Evolutionary conservation across 768 basidiomycete genomes (phyloP).

Genomic region (Rhizopogon rudus): DNA sequence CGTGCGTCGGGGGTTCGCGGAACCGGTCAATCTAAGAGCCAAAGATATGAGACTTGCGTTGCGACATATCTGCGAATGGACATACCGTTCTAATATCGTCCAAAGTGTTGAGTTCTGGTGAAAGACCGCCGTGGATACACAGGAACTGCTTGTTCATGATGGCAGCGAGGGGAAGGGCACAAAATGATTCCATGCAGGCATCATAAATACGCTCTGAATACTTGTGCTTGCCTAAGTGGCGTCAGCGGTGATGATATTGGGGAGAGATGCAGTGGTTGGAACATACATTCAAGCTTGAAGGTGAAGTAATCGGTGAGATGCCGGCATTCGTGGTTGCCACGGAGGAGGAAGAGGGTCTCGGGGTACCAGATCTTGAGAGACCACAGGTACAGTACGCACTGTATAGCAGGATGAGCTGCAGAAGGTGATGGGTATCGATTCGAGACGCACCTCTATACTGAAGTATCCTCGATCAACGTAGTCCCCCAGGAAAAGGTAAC

Average conservation of each 20-base stretch:
- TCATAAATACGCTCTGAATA: conserved; percentile 97
- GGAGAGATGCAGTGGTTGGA: background rate
- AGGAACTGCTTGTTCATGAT: conserved; percentile 99
- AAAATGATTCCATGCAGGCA: conserved; percentile 97
- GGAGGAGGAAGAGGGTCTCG: conserved; percentile 90
- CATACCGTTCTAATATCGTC: conserved; percentile 88
- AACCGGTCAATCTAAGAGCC: conserved; percentile 84
- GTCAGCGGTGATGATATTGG: conserved; percentile 4
- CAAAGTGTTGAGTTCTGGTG: conserved; percentile 91
- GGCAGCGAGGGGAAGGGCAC: conserved; percentile 89
- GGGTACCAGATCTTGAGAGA: conserved; percentile 99
- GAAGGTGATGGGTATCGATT: background rate
- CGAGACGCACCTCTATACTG: conserved; percentile 70
- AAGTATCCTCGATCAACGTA: conserved; percentile 94
- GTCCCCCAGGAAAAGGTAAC: conserved; percentile 90
- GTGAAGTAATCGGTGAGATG: conserved; percentile 99
- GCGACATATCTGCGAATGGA: conserved; percentile 7
- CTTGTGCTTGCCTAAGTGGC: conserved; percentile 85
- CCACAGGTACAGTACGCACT: conserved; percentile 99
- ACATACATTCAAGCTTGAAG: conserved; percentile 95
- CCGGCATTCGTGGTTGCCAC: conserved; percentile 98
- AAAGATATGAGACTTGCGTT: background rate
- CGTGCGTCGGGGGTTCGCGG: conserved; percentile 95
- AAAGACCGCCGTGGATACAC: conserved; percentile 96
- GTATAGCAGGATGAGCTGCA: conserved; percentile 1